Conservation (phyloP, 345 rosid genomes). For the Angophora floribunda region DNA sequence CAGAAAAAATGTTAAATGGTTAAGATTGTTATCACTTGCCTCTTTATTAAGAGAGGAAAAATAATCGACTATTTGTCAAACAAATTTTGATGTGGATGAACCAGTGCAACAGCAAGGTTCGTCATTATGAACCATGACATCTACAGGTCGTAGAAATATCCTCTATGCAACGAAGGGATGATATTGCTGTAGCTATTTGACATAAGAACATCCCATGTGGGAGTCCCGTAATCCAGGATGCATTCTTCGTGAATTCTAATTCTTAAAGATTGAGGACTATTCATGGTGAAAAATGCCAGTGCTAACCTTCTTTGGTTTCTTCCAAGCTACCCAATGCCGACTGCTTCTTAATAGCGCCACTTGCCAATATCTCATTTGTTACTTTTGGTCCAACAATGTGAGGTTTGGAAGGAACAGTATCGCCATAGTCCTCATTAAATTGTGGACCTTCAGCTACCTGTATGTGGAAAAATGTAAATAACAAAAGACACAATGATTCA, state of each 20-base stretch:
- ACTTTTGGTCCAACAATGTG: slow-evolving; percentile 26
- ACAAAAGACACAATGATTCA: neutral
- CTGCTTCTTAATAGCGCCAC: slow-evolving; percentile 30
- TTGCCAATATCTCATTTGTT: slow-evolving; percentile 26
- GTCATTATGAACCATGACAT: neutral
- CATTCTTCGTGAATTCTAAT: neutral
- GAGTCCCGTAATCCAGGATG: neutral
- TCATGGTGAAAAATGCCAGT: neutral
- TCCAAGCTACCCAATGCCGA: slow-evolving; percentile 23
- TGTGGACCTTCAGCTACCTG: slow-evolving; percentile 47
- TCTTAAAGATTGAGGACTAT: neutral
- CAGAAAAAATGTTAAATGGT: neutral
- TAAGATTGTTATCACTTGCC: neutral
- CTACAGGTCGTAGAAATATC: neutral
- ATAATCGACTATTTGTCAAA: neutral
- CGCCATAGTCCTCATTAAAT: slow-evolving; percentile 55
- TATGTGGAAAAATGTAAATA: slow-evolving; percentile 8
- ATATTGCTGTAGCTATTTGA: neutral
- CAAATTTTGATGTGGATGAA: neutral
- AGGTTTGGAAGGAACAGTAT: slow-evolving; percentile 71
- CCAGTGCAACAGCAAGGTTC: neutral
- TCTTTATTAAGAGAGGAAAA: neutral
- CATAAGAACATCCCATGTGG: neutral
- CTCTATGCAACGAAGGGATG: neutral
- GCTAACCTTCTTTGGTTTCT: slow-evolving; percentile 45